Evolutionary conservation across 179 eudicot genomes (phyloP), one percentile per base, ranked within the genome.

Genomic region (Sideroxylon spinosum): DNA sequence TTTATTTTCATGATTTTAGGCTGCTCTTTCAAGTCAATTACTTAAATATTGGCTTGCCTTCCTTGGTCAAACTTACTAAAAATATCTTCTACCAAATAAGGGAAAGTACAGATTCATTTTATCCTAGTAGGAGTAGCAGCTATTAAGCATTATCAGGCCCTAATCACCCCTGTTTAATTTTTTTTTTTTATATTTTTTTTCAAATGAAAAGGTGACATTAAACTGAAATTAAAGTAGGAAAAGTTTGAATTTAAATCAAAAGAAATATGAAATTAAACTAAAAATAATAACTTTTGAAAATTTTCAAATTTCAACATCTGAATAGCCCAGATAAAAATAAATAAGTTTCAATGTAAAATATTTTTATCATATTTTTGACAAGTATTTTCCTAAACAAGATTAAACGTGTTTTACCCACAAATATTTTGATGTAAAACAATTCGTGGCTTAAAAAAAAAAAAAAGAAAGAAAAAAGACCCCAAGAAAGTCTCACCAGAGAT

Each of bases 391-490:
- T 37, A 37, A 37, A 37, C 44, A 37, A 37, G 44, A 37, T 37
- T 37, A 37, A 37, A 37, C 44, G 44, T 37, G 44, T 37, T 37
- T 37, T 37, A 37, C 44, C 4, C 44, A 37, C 44, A 37, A 37
- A 37, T 37, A 37, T 37, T 37, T 37, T 37, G 5, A 4, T 3
- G 3, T 37, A 37, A 37, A 3, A 37, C 44, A 37, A 37, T 3
- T 3, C 5, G 3, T 37, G 44, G 44, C 65, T 72, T 20, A 69
- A 80, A 79, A 78, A 73, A 56, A 81, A 37, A 37, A 37, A 4
- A 37, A 71, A 78, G 77, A 78, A 73, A 56, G 79, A 37, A 37
- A 37, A 4, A 37, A 71, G 75, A 75, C 22, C 64, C 55, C 68
- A 70, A 68, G 29, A 75, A 71, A 12, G 53, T 74, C 25, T 59